Base-by-base conservation (phyloP, 768 basidiomycete species). In the Fibroporia radiculosa region DNA sequence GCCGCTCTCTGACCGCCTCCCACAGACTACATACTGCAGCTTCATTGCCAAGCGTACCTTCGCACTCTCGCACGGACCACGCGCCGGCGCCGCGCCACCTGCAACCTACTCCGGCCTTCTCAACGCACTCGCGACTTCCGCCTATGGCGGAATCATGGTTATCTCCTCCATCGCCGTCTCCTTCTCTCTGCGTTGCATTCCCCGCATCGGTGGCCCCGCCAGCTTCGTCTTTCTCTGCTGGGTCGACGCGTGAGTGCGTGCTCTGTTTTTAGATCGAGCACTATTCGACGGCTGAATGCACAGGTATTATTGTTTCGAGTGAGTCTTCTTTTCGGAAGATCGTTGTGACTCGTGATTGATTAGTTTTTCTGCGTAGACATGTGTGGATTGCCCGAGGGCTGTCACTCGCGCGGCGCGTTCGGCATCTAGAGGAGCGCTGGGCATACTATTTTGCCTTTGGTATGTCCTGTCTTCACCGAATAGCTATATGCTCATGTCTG, bases 261-360 rank as follows among this genome's bases (percentile, higher is more conserved):
- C n/a, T 24, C 12, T 3, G n/a, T 27, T 24, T 6, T 33, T 27
- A 20, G 1, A 10, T 1, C 2, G 37, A 25, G 6, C 13, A 24
- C 6, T 4, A 25, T n/a, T 41, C 48, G 18, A 47, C n/a, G 22
- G 22, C 20, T 40, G 49, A 45, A 19, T 52, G 32, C 12, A 22
- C 45, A 90, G 88, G 37, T 93, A 90, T 62, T 93, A 93, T 63
- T 90, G 83, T 63, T 93, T 92, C 56, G 90, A 93, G 88, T 91
- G 58, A 65, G 73, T 54, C 8, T 70, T 35, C 12, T 26, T 35
- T 22, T 25, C 14, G 47, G n/a, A 27, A 6, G 24, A 4, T 14
- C 23, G 31, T 49, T 33, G 33, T 51, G 59, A 53, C 53, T 52
- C 26, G 41, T 16, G 34, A 45, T 22, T 35, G 28, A 24, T 34